phyloP scores from a whole-genome alignment of 129 eudicot genomes.

The Flaveria trinervia region DNA sequence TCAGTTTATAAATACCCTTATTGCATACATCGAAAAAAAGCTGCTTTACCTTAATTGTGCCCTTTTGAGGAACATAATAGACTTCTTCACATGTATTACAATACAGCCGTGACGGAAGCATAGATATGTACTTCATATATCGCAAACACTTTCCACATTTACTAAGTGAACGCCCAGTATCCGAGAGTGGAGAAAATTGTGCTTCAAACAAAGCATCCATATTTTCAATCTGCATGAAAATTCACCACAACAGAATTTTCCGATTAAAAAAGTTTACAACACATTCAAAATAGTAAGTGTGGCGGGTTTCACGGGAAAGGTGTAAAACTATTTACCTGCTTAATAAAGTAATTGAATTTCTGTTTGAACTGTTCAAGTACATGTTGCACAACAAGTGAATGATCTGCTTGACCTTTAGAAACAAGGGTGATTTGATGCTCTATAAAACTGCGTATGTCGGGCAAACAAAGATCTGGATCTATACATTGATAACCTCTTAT shows the following conservation, averaged over 20 bases:
- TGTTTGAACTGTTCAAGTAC: conserved; percentile 78
- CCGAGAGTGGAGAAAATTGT: conserved; percentile 90
- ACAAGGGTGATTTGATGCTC: conserved; percentile 88
- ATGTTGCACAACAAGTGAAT: conserved; percentile 72
- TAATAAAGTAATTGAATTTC: conserved; percentile 70
- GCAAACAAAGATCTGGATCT: conserved; percentile 94
- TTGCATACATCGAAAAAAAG: neutral
- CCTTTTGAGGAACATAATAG: conserved; percentile 90
- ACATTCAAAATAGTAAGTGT: conserved; percentile 1
- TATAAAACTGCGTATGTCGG: conserved; percentile 87
- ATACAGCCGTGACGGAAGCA: conserved; percentile 75
- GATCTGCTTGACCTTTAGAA: conserved; percentile 90
- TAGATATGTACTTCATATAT: conserved; percentile 86
- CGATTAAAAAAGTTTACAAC: neutral
- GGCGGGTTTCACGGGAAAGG: neutral
- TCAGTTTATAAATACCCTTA: neutral
- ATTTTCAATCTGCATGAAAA: conserved; percentile 65
- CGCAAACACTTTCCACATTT: conserved; percentile 94
- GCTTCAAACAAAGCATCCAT: conserved; percentile 99
- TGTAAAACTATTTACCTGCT: conserved; percentile 53
- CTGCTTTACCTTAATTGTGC: conserved; percentile 72
- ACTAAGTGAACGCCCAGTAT: conserved; percentile 76
- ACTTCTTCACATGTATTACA: conserved; percentile 95
- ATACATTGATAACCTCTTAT: conserved; percentile 90
- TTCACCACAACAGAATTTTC: neutral